Evolutionary conservation across 768 basidiomycete species (phyloP), one percentile per base, ranked within the genome.

Genomic region (Lactarius pseudohatsudake): DNA sequence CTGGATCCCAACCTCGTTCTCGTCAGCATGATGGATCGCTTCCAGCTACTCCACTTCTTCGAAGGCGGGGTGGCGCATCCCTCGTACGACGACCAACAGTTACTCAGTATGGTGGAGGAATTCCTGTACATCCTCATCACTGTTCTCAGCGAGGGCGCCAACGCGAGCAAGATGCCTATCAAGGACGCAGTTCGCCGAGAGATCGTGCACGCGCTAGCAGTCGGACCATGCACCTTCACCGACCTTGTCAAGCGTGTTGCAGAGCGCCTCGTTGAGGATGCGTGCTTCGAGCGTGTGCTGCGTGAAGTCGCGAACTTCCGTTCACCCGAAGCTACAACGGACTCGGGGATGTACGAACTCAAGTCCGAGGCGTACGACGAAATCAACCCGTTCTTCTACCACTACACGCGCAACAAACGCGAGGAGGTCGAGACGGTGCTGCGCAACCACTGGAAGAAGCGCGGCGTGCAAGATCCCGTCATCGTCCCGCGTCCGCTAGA

Each of bases 381-480:
- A 69, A 90, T 98, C 69, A 91, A 98, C 72, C 95, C 96, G 0
- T 97, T 95, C 78, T 97, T 96, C 80, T 92, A 90, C 74, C 96
- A 98, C 74, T 98, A 97, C 75, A 90, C 92, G 18, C 84, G 96
- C 47, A 98, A 98, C 78, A 89, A 93, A 71, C 85, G 95, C 47
- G 93, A 96, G 72, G 92, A 95, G 74, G 96, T 94, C 30, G 94
- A 95, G 72, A 85, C 81, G 50, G 84, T 91, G 4, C 78, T 96
- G 57, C 82, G 85, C 66, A 83, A 81, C 57, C 82, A 92, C 54
- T 71, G 88, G 60, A 88, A 84, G 80, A 90, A 88, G 80, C 81
- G 81, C 70, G 85, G 86, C 57, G 77, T 82, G 54, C 74, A 79
- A 59, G 87, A 93, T 70, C 84, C 88, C 0, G 86, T 97, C 18